Evolutionary conservation across 176 grass and related monocot species (phyloP).

Genomic region (Ensete ventricosum): DNA sequence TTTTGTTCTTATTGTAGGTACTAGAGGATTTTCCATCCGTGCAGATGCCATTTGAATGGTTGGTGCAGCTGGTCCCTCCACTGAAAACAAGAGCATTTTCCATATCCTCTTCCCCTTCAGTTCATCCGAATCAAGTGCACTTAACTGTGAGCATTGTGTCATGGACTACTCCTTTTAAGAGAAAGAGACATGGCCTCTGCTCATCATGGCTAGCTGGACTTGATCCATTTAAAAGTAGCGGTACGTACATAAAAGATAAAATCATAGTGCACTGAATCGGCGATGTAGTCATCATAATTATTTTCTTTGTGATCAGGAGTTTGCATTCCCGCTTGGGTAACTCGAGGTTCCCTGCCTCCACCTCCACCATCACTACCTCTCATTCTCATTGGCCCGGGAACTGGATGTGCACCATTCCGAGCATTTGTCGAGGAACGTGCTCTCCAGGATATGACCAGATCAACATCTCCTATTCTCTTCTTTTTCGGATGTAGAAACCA

Average conservation of each 20-base stretch:
- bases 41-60: slow-evolving; percentile 90
- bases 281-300: neutral
- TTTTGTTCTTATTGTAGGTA: slow-evolving; percentile 30
- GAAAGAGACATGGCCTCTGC: slow-evolving; percentile 60
- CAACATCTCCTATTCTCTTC: slow-evolving; percentile 56
- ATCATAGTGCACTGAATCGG: neutral
- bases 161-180: slow-evolving; percentile 66
- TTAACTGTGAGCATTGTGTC: slow-evolving; percentile 80
- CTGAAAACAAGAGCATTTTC: slow-evolving; percentile 94
- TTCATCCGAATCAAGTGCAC: slow-evolving; percentile 62
- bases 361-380: slow-evolving; percentile 58
- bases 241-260: slow-evolving; percentile 17
- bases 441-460: slow-evolving; percentile 23
- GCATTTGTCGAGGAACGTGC: slow-evolving; percentile 75
- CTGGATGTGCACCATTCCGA: slow-evolving; percentile 80
- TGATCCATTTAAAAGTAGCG: slow-evolving; percentile 37
- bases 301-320: slow-evolving; percentile 35
- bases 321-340: slow-evolving; percentile 66
- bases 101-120: slow-evolving; percentile 77
- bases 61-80: slow-evolving; percentile 82
- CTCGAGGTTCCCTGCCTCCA: slow-evolving; percentile 45
- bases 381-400: slow-evolving; percentile 82
- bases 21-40: slow-evolving; percentile 89
- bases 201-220: slow-evolving; percentile 67
- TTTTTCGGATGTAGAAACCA: slow-evolving; percentile 82